Evolutionary conservation across 2,329 filamentous ascomycete species (phyloP).

Genomic region (Aspergillaceae sp.): DNA sequence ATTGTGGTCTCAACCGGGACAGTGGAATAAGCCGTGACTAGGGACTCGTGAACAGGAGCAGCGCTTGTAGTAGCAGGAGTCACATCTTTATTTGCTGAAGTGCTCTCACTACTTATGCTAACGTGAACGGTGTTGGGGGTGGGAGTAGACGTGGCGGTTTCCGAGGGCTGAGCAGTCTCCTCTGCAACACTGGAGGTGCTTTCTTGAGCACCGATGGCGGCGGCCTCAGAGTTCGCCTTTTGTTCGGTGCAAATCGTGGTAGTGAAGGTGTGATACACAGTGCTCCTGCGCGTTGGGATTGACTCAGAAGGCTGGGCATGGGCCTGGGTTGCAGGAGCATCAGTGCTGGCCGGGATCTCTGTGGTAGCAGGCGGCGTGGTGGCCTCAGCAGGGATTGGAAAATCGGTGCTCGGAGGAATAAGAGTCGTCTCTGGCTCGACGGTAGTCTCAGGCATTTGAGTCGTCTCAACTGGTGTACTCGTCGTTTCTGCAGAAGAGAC

Average conservation of each 20-base stretch:
- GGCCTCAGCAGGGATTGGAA: background rate
- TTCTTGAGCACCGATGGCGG: background rate
- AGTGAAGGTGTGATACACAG: slow-evolving; percentile 4
- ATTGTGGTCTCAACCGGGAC: too few relatives aligned
- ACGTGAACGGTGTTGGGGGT: background rate
- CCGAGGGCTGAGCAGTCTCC: background rate
- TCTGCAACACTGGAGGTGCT: too few relatives aligned
- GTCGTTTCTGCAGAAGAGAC: background rate
- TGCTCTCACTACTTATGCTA: too few relatives aligned
- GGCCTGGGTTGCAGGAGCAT: background rate
- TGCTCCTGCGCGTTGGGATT: slow-evolving; percentile 3
- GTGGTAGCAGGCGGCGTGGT: background rate
- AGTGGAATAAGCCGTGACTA: too few relatives aligned
- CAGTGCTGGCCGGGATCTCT: background rate
- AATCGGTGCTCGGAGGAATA: background rate
- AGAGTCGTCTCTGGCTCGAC: background rate
- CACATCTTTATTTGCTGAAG: background rate
- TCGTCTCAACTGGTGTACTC: background rate
- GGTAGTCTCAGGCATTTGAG: background rate
- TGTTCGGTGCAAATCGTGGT: slow-evolving; percentile 2
- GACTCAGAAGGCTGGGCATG: background rate
- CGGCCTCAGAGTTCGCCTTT: background rate
- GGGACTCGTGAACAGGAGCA: too few relatives aligned
- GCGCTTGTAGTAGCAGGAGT: background rate
- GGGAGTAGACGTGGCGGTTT: background rate